Evolutionary conservation across 169 alveolate genomes (phyloP).

Genomic region (Plasmodium coatneyi): DNA sequence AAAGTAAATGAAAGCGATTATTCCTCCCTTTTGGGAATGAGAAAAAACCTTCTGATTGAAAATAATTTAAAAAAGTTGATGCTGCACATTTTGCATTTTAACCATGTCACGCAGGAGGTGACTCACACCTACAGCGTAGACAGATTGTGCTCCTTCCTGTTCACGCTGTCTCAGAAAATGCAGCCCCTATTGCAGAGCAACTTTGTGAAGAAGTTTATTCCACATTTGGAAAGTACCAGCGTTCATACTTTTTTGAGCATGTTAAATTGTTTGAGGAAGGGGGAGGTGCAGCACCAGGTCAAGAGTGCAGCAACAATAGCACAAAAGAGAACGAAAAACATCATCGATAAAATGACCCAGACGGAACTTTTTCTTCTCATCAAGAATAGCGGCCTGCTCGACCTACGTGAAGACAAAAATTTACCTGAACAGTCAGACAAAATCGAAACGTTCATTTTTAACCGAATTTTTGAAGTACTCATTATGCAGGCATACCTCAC

Average conservation of each 20-base stretch:
- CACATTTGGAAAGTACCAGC: background rate
- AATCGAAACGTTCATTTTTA: constrained; percentile 5
- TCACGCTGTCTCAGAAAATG: constrained; percentile 23
- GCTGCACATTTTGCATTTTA: constrained; percentile 36
- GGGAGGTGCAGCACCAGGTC: background rate
- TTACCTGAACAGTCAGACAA: constrained; percentile 14
- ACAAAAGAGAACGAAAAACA: background rate
- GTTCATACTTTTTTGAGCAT: constrained; percentile 8
- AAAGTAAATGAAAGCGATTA: constrained; percentile 2
- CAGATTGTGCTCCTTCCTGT: constrained; percentile 41
- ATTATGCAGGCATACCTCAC: constrained; percentile 42
- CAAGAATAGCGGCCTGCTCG: background rate
- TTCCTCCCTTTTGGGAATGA: background rate
- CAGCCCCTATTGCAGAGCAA: background rate
- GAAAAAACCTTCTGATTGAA: constrained; percentile 1
- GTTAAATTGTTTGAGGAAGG: background rate
- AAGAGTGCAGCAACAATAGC: background rate
- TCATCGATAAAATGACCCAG: background rate
- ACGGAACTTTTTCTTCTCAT: constrained; percentile 3
- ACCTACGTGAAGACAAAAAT: background rate
- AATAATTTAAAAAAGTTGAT: constrained; percentile 22
- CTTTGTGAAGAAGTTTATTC: background rate
- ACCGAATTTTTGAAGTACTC: constrained; percentile 33
- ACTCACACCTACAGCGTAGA: constrained; percentile 15
- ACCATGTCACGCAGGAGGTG: constrained; percentile 18